These are phyloP conservation scores for Globisporangium yorkense DNA, from an alignment of 352 stramenopile species.

Conservation along the genomic window DNA sequence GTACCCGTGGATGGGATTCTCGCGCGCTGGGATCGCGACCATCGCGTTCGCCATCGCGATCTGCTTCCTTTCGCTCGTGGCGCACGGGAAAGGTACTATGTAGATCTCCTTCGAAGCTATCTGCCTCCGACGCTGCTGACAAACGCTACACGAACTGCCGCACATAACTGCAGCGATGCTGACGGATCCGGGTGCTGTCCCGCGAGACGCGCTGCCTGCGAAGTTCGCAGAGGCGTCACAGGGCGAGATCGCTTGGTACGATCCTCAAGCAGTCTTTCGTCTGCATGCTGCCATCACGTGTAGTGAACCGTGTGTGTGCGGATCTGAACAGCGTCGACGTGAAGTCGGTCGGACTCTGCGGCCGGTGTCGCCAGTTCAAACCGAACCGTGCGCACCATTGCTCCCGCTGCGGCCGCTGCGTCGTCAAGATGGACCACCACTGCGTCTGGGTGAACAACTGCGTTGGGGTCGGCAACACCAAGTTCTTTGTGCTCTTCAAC, in stretches of 20 bases:
- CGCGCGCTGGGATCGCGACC: conserved; percentile 55
- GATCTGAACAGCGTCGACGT: conserved; percentile 52
- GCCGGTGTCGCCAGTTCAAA: conserved; percentile 95
- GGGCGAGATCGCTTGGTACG: conserved; percentile 61
- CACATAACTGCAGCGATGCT: conserved; percentile 86
- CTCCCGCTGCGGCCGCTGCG: conserved; percentile 93
- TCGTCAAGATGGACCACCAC: conserved; percentile 99
- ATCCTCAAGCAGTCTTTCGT: background rate
- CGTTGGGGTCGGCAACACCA: conserved; percentile 98
- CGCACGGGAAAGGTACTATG: conserved; percentile 90
- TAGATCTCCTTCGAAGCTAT: background rate
- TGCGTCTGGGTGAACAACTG: conserved; percentile 99
- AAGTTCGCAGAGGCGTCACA: conserved; percentile 66
- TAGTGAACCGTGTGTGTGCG: background rate
- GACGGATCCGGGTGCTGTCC: conserved; percentile 96
- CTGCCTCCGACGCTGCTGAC: background rate
- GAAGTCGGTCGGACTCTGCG: conserved; percentile 77
- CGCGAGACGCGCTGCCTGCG: conserved; percentile 88
- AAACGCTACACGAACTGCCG: too few species aligned
- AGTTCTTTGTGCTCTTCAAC: conserved; percentile 90
- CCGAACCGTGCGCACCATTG: conserved; percentile 95
- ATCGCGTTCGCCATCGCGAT: conserved; percentile 58
- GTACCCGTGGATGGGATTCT: conserved; percentile 88
- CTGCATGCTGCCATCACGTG: background rate
- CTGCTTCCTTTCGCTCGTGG: conserved; percentile 86